Evolutionary conservation across 768 basidiomycete genomes (phyloP), one percentile per base, ranked within the genome.

Genomic region (Phanerochaete carnosa): DNA sequence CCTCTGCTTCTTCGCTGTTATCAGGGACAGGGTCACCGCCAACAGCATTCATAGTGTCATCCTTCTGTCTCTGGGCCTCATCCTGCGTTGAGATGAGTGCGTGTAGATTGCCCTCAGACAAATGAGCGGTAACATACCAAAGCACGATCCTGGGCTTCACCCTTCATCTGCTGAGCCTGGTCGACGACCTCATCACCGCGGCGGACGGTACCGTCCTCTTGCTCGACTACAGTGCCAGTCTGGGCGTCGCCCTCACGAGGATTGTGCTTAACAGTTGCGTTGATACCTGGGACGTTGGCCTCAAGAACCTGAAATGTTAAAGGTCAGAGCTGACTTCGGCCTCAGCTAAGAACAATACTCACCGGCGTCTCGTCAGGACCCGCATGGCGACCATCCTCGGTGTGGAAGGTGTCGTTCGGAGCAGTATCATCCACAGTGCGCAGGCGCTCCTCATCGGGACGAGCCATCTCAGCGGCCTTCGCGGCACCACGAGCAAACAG

Each of bases 401-500:
- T 81, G 63, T 86, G 73, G 70, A 90, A 94, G 65, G 89, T 77
- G 68, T 88, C 85, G 19, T 79, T 70, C 0, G 90, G 85, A 0
- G 84, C 92, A 37, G 88, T 70, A 50, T 91, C 80, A 72, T 95
- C 86, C 39, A 92, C 84, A 7, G 72, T 73, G n/a, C 77, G 72
- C 39, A 97, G 80, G 0, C 70, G 73, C 46, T 90, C 87, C 23
- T 86, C 71, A 52, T 75, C 67, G 0, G 96, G 96, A 2, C 87
- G 85, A 32, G 94, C 76, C 55, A 72, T 73, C 32, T 84, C 82
- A 7, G 92, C 90, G 13, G 83, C 87, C 69, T 93, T 90, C 65
- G 79, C 72, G 0, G 90, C 87, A 22, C 83, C 83, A 39, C 83
- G 87, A 3, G 92, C 85, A 62, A 96, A 85, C 57, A 97, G 79